These are phyloP conservation scores for Cicer pinnatifidum DNA, from an alignment of 306 rosid species.

Conservation along the genomic window DNA sequence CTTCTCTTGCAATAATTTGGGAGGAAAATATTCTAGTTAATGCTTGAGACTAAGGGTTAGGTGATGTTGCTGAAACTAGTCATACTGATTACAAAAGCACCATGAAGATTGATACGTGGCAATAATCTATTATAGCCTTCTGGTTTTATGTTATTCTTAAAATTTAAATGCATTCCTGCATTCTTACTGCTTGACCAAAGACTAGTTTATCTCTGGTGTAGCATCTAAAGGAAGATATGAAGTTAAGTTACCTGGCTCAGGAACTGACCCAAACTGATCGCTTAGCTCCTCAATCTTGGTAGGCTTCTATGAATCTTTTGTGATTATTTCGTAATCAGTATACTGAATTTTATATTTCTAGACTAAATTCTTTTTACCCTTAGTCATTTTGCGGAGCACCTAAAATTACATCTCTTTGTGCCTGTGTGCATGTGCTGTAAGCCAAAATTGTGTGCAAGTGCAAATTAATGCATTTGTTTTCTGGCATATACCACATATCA, in stretches of 20 bases:
- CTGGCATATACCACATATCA: slow-evolving; percentile 9
- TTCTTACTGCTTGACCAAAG: slow-evolving; percentile 41
- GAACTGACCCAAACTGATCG: slow-evolving; percentile 91
- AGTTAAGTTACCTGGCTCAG: slow-evolving; percentile 91
- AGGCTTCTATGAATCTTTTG: slow-evolving; percentile 54
- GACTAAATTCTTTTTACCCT: background rate
- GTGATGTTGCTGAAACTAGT: slow-evolving; percentile 31
- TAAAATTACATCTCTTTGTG: background rate
- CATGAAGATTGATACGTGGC: slow-evolving; percentile 7
- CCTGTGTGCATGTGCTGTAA: background rate
- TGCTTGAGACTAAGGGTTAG: slow-evolving; percentile 25
- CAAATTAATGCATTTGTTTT: slow-evolving; percentile 27
- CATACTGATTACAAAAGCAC: slow-evolving; percentile 23
- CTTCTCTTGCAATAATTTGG: slow-evolving; percentile 23
- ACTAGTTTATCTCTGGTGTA: slow-evolving; percentile 55
- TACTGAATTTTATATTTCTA: slow-evolving; percentile 19
- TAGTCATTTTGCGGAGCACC: background rate
- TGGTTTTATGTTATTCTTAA: slow-evolving; percentile 33
- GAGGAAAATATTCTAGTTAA: slow-evolving; percentile 17
- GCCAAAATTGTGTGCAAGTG: slow-evolving; percentile 13
- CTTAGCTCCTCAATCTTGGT: slow-evolving; percentile 97
- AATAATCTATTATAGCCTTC: slow-evolving; percentile 17
- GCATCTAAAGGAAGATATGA: slow-evolving; percentile 99
- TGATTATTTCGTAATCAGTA: slow-evolving; percentile 11
- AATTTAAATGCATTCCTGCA: slow-evolving; percentile 4